A percentile compares a stretch with the other conserved stretches of the same genome.
phyloP scores from a whole-genome alignment of 495 filamentous ascomycete species.

The Aspergillus sclerotioniger region DNA sequence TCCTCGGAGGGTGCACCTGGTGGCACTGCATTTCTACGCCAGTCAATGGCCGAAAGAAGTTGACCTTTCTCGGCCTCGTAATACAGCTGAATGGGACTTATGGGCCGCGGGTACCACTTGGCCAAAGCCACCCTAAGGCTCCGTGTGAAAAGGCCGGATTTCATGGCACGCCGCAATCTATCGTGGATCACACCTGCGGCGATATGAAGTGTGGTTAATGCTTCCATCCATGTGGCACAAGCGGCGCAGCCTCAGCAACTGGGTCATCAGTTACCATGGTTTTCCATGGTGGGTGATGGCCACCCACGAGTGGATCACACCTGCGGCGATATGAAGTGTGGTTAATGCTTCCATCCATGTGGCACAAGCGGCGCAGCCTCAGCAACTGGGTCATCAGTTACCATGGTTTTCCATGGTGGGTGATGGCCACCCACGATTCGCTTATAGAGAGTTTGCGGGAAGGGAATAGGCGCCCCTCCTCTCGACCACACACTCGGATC shows the following conservation, averaged over 20 bases:
- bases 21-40: neutral
- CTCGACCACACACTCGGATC: neutral
- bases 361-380: neutral
- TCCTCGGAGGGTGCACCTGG: neutral
- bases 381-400: neutral
- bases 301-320: too few relatives aligned
- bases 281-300: neutral
- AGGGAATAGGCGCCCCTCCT: constrained; percentile 1
- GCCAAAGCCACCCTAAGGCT: neutral
- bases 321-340: neutral
- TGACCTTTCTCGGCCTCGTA: neutral
- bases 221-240: neutral
- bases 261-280: neutral
- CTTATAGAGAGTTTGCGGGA: constrained; percentile 4
- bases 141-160: neutral
- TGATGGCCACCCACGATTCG: neutral
- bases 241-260: neutral
- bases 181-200: neutral
- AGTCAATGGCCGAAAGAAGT: neutral
- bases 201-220: neutral
- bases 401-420: neutral
- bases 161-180: neutral
- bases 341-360: neutral
- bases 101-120: too few relatives aligned
- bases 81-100: neutral